Conservation (phyloP, 768 basidiomycete genomes). For the Lepiota brunneoincarnata region DNA sequence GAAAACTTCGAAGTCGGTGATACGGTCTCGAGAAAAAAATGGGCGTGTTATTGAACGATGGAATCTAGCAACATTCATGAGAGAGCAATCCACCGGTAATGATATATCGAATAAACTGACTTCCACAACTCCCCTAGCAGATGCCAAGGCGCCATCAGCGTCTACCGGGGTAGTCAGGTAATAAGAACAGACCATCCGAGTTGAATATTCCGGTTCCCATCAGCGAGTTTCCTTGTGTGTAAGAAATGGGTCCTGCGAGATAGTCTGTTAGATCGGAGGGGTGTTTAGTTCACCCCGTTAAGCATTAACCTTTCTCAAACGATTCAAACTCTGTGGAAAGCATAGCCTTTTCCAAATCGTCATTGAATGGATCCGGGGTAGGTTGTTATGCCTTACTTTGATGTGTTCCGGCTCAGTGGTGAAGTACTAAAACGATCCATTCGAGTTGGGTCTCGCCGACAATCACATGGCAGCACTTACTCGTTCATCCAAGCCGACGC, state of each 20-base stretch:
- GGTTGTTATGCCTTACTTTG: conserved; percentile 33
- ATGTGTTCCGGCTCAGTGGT: conserved; percentile 46
- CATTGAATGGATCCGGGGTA: too few relatives aligned
- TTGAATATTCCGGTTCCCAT: conserved; percentile 62
- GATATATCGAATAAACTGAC: conserved; percentile 34
- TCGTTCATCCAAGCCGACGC: conserved; percentile 27
- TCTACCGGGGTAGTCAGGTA: not conserved
- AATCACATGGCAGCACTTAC: conserved; percentile 19
- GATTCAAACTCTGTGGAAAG: conserved; percentile 47
- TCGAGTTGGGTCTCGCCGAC: too few relatives aligned
- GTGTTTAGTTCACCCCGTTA: not conserved
- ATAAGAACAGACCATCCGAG: conserved; percentile 42
- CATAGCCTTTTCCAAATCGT: conserved; percentile 20
- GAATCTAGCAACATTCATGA: conserved; percentile 30
- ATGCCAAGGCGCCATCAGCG: not conserved
- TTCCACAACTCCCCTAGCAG: conserved; percentile 64
- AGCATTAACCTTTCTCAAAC: conserved; percentile 42
- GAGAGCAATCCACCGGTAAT: not conserved
- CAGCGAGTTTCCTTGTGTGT: conserved; percentile 28
- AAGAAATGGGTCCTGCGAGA: conserved; percentile 25
- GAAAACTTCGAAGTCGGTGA: conserved; percentile 63
- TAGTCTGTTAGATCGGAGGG: conserved; percentile 14
- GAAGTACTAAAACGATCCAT: conserved; percentile 37
- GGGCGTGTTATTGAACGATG: conserved; percentile 69
- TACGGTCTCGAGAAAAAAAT: conserved; percentile 62